Conservation (phyloP, 129 eudicot genomes). For the Pulicaria dysenterica region DNA sequence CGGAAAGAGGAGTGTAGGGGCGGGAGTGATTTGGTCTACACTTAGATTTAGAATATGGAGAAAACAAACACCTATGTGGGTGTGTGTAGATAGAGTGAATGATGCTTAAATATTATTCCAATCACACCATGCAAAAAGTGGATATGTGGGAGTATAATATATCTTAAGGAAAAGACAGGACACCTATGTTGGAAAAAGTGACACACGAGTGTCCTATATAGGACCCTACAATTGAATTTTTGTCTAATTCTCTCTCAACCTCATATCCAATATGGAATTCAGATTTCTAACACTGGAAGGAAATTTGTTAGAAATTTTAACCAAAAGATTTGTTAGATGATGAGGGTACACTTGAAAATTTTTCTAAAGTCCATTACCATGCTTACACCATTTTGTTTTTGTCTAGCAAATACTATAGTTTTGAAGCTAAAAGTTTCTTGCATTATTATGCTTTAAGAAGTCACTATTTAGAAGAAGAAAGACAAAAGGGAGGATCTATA, state of each 20-base stretch:
- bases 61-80: neutral
- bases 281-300: neutral
- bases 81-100: conserved; percentile 17
- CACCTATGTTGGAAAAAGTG: conserved; percentile 47
- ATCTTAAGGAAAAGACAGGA: conserved; percentile 47
- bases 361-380: conserved; percentile 14
- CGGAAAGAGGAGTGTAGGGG: conserved; percentile 18
- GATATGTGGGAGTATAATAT: conserved; percentile 35
- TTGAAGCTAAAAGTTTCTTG: conserved; percentile 12
- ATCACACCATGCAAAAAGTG: conserved; percentile 47
- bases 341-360: neutral
- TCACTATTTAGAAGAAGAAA: conserved; percentile 10
- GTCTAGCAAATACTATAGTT: neutral
- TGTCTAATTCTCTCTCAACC: conserved; percentile 39
- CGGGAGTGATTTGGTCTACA: conserved; percentile 22
- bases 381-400: conserved; percentile 13
- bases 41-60: neutral
- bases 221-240: conserved; percentile 62
- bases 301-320: conserved; percentile 2
- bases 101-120: conserved; percentile 37
- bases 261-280: conserved; percentile 18
- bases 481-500: neutral
- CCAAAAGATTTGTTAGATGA: neutral
- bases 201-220: conserved; percentile 40
- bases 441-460: conserved; percentile 1